Evolutionary conservation across 2,329 filamentous ascomycete species (phyloP).

Genomic region (Diaporthe sp.): DNA sequence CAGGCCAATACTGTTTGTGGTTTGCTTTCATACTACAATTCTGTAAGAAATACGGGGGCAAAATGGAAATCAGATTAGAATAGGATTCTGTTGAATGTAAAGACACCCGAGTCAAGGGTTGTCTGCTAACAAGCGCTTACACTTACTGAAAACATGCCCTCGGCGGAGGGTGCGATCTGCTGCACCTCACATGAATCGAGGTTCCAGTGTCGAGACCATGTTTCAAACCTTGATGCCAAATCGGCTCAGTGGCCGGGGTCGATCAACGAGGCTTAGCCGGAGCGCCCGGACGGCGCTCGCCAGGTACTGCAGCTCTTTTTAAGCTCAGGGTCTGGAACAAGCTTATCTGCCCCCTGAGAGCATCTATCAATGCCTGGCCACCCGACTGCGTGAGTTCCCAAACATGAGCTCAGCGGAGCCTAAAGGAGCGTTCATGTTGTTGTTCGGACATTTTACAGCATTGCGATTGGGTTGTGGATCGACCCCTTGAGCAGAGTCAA

Average conservation of each 20-base stretch:
- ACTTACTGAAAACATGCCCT: neutral
- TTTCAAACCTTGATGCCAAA: neutral
- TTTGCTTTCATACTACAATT: too few species aligned
- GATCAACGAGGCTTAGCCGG: neutral
- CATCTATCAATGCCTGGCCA: neutral
- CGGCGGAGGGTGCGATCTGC: neutral
- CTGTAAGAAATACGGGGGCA: too few species aligned
- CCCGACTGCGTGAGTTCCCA: neutral
- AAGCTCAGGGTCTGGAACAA: conserved; percentile 13
- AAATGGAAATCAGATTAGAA: too few species aligned
- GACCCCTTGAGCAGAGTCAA: neutral
- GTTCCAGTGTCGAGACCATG: conserved; percentile 1
- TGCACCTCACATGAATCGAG: neutral
- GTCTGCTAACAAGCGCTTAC: too few species aligned
- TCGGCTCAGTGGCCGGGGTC: neutral
- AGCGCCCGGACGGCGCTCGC: conserved; percentile 2
- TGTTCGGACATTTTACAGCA: neutral
- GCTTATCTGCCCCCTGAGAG: neutral
- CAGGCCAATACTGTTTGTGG: too few species aligned
- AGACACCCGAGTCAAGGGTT: neutral
- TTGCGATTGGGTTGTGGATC: conserved; percentile 1
- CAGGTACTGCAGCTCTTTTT: neutral
- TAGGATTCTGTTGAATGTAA: too few species aligned
- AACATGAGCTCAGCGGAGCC: conserved; percentile 7
- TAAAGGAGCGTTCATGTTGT: conserved; percentile 4